These are phyloP conservation scores for Trichoderma erinaceum DNA, from an alignment of 495 filamentous ascomycete genomes.

Conservation along the genomic window DNA sequence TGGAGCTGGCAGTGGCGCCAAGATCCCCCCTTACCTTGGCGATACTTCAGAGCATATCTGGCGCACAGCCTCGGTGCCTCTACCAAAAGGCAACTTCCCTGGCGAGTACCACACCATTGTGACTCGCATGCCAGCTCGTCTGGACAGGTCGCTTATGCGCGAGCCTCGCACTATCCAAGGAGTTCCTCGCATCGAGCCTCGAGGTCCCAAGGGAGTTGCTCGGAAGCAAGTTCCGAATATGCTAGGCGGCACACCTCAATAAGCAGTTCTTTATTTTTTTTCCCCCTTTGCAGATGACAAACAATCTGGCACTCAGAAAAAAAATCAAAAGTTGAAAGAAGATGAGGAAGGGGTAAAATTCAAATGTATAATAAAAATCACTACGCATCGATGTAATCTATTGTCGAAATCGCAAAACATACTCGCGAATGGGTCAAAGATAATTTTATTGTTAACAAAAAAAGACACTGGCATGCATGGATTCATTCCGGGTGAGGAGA, in stretches of 20 bases:
- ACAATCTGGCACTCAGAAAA: not conserved
- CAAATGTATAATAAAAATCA: constrained; percentile 12
- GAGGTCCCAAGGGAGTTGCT: constrained; percentile 44
- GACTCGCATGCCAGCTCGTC: constrained; percentile 66
- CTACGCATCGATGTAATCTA: constrained; percentile 14
- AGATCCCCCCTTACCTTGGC: constrained; percentile 64
- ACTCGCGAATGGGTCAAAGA: not conserved
- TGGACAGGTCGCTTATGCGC: constrained; percentile 82
- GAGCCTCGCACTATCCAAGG: constrained; percentile 76
- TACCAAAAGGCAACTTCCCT: constrained; percentile 64
- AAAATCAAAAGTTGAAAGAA: not conserved
- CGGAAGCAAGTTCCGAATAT: constrained; percentile 74
- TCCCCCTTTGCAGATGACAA: not conserved
- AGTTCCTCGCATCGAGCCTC: constrained; percentile 59
- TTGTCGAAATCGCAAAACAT: constrained; percentile 11
- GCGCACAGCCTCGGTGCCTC: constrained; percentile 78
- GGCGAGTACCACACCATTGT: constrained; percentile 53
- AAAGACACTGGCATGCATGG: constrained; percentile 1
- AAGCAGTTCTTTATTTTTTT: not conserved
- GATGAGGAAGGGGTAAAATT: not conserved
- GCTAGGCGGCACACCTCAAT: constrained; percentile 32
- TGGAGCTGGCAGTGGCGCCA: constrained; percentile 38
- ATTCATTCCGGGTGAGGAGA: constrained; percentile 2
- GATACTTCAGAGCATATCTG: constrained; percentile 89
- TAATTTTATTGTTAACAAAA: not conserved